Evolutionary conservation across 768 basidiomycete genomes (phyloP), one percentile per base, ranked within the genome.

Genomic region (Cyclocybe aegerita): DNA sequence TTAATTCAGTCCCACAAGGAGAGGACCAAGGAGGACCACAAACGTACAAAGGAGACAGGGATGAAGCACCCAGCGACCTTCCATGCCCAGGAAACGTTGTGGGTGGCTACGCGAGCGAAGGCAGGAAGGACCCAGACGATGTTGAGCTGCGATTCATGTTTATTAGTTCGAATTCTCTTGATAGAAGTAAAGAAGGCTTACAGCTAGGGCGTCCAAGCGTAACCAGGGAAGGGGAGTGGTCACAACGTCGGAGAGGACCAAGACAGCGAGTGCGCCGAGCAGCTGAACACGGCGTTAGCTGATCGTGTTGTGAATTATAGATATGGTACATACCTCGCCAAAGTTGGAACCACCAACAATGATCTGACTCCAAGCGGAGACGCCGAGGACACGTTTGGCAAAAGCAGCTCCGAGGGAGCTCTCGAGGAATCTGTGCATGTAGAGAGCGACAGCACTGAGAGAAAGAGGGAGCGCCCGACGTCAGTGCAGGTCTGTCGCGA

Each of bases 261-360:
- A 50, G 6, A 69, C 66, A 29, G 59, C 48, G 2, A 63, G 35
- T 6, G 68, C 66, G 32, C 66, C 66, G 8, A 68, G 56, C 14
- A 69, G 63, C 60, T 66, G 34, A 12, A n/a, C 2, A 29, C 23
- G 32, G 15, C 36, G 23, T 32, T 36, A 15, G 41, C 23, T 29
- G 2, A 14, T 33, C 7, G 15, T n/a, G 4, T 31, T 39, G 14
- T 23, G 10, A 42, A 34, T 9, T 12, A 16, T 9, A n/a, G 23
- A 48, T 15, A 16, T 7, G 16, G 14, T 7, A 36, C 42, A 11
- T 36, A 62, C 64, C 51, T 69, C 67, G 43, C 67, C 67, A 46
- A 69, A 65, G 41, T 69, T 69, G 9, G 67, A 69, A 14, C 67
- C 67, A 16, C 67, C 67, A 33, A 66, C 65, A 31, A 69, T 65